Evolutionary conservation across 805 yeast species (phyloP), one percentile per base, ranked within the genome.

Genomic region (Sugiyamaella qingdaonensis): DNA sequence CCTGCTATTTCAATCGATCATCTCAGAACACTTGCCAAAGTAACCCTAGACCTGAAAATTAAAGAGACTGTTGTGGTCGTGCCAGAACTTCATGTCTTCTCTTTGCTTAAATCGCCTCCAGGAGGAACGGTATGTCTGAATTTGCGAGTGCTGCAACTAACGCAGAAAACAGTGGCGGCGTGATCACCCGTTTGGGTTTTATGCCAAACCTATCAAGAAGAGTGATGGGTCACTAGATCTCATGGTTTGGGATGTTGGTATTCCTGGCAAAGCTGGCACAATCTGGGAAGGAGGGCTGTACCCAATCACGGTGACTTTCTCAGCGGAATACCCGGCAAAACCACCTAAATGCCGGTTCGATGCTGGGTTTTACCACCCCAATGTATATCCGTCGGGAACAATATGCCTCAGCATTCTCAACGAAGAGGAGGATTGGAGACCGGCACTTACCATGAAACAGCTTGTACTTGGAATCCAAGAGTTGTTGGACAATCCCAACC

Each of bases 391-490:
- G 1, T 87, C 96, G 52, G 99, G 99, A 1, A 94, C 98, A 0
- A 85, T 94, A 35, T 94, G 99, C 71, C 78, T 94, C 46, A 85
- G 95, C 50, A 91, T 94, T 51, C 75, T 94, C 65, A 94, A 94
- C 69, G 99, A 94, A 68, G 90, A 85, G 45, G 95, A 91, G 69
- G 98, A 89, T 69, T 94, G 99, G 99, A 81, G 96, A 65, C 99
- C 99, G 0, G 96, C 97, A 8, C 86, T 92, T 60, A 88, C 96
- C 13, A 71, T 92, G 60, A 90, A 88, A 65, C 96, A 92, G 67
- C 85, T 94, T 54, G 84, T 86, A 1, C 73, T 90, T 56, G 99
- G 99, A 4, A 83, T 94, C 49, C 99, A 94, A 70, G 97, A 91
- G 68, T 76, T 94, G 52, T 75, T 94, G 56, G 88, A 86, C 64